Evolutionary conservation across 2,329 filamentous ascomycete genomes (phyloP).

Genomic region (Paecilomyces variotii): DNA sequence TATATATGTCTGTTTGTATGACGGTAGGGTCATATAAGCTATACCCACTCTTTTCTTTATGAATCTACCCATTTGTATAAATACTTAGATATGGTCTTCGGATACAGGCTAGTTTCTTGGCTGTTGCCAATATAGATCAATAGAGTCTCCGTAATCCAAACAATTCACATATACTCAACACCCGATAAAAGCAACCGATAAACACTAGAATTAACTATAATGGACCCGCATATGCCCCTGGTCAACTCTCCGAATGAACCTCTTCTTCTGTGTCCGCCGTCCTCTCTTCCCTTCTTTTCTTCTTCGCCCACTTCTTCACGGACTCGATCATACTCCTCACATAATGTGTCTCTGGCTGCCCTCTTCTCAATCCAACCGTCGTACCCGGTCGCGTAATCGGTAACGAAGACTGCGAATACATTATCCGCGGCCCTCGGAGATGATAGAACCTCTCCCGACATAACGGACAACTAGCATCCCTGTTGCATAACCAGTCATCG

Average conservation of each 20-base stretch:
- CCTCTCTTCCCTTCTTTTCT: neutral
- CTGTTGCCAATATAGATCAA: no score
- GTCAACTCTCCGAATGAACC: no score
- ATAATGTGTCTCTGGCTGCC: neutral
- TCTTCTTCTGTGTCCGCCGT: neutral
- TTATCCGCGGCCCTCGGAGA: neutral
- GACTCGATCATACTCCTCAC: neutral
- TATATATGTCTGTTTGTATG: no score
- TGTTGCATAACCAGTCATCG: slow-evolving; percentile 1
- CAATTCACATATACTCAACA: no score
- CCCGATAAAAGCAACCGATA: no score
- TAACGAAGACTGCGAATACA: neutral
- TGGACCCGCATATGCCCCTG: no score
- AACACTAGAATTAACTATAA: no score
- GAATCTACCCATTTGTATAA: no score
- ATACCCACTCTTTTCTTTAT: neutral
- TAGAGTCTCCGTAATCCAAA: no score
- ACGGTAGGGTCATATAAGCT: neutral
- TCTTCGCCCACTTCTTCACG: neutral
- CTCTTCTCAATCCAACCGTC: neutral
- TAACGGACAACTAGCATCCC: neutral
- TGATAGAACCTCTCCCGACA: neutral
- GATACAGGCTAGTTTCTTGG: no score
- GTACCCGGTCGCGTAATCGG: neutral
- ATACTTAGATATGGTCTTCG: no score